Base-by-base conservation (phyloP, 371 early-diverging fungal genomes). In the Dinochytrium kinnereticum region DNA sequence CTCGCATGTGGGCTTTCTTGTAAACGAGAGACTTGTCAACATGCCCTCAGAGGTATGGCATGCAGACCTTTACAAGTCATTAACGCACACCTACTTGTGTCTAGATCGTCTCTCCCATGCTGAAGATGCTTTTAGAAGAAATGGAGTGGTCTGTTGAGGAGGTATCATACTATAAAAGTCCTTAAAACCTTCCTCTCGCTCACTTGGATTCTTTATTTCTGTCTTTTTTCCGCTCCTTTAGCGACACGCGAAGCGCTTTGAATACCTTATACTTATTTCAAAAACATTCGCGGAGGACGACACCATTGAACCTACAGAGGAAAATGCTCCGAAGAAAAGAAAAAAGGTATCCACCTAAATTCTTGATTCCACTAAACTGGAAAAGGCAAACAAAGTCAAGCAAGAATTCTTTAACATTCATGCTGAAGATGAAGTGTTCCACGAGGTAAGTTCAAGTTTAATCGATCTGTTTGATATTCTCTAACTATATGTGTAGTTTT, bases 1-100 rank as follows among this genome's bases (percentile, higher is more conserved):
- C 69, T 72, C 34, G 2, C 26, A 85, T 57, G 85, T 91, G 2
- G 98, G 90, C 0, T 78, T 94, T 78, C 78, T 97, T 30, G 49
- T 98, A n/a, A 92, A 91, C 73, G 97, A 96, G 74, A 83, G 98
- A 10, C 89, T 98, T 26, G 89, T 98, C 78, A 98, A 98, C 80
- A 95, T 98, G 96, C 97, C 98, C 2, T 92, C 94, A 34, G 61
- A 61, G 61, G 61, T 61, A n/a, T 24, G 24, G 26, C 26, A 21
- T 61, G 19, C 36, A 61, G 36, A 37, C 61, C 36, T 31, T 10
- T 55, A 28, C 21, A 13, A 21, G 49, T 17, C 13, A 21, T 30
- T 55, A 55, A 55, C n/a, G n/a, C n/a, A n/a, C n/a, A 44, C 7
- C 44, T 13, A 34, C 36, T 7, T 15, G 24, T 10, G 13, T 33